Conservation (phyloP, 345 rosid species). For the Barbarea vulgaris region DNA sequence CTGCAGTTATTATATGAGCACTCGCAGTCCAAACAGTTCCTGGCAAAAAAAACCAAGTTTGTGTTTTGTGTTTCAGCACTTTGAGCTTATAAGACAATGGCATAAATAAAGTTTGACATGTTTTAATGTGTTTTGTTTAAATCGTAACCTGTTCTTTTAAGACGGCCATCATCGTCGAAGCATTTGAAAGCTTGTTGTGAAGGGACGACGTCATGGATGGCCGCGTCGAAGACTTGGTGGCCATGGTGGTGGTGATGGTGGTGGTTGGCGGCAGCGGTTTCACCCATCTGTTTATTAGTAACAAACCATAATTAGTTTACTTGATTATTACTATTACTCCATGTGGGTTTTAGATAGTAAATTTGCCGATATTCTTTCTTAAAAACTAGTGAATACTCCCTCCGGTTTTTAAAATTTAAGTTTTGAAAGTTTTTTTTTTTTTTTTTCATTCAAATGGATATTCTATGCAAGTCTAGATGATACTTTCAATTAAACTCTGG, state of each 20-base stretch:
- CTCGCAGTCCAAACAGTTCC: constrained; percentile 86
- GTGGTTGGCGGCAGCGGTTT: constrained; percentile 49
- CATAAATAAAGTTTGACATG: background rate
- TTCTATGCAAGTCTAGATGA: background rate
- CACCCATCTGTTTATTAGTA: constrained; percentile 47
- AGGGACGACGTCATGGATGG: constrained; percentile 35
- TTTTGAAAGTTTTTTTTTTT: no score
- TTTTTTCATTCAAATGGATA: background rate
- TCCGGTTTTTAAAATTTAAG: no score
- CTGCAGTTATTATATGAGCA: constrained; percentile 84
- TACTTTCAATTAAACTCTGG: background rate
- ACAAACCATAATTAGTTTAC: background rate
- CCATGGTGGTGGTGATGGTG: constrained; percentile 40
- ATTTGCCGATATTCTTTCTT: no score
- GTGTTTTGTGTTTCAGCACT: constrained; percentile 17
- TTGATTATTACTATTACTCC: background rate
- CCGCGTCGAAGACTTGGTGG: constrained; percentile 48
- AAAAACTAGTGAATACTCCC: no score
- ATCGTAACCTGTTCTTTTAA: constrained; percentile 58
- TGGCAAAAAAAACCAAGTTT: constrained; percentile 26
- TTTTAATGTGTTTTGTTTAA: background rate
- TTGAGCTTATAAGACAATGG: background rate
- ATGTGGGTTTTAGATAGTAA: no score
- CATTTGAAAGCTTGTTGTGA: constrained; percentile 47
- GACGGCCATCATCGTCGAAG: constrained; percentile 81